phyloP scores from a whole-genome alignment of 768 basidiomycete genomes.

The Amanita pallidorosea region DNA sequence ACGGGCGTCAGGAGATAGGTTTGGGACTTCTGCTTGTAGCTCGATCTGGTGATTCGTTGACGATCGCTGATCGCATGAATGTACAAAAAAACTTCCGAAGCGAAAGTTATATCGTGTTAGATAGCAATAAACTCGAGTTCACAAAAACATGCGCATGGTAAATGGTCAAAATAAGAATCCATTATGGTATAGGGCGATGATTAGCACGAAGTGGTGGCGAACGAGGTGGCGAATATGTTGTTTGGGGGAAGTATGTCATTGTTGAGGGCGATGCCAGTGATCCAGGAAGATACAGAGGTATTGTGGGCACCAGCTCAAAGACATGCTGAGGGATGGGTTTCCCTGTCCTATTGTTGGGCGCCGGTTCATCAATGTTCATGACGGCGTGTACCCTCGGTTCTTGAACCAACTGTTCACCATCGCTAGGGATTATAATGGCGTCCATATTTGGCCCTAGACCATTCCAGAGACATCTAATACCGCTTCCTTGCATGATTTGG shows the following conservation, averaged over 20 bases:
- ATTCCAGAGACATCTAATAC: slow-evolving; percentile 87
- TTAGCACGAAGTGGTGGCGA: slow-evolving; percentile 35
- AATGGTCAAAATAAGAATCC: not conserved
- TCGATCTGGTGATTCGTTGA: not conserved
- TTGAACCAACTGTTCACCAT: slow-evolving; percentile 47
- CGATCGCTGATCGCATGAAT: slow-evolving; percentile 1
- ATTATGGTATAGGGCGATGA: slow-evolving; percentile 14
- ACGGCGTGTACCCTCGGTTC: slow-evolving; percentile 84
- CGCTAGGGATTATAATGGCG: slow-evolving; percentile 52
- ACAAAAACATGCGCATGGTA: not conserved
- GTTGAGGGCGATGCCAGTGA: slow-evolving; percentile 45
- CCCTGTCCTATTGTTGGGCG: slow-evolving; percentile 22
- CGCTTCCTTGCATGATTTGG: slow-evolving; percentile 73
- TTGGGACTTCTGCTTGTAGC: not conserved
- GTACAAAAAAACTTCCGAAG: not conserved
- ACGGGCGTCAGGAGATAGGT: not conserved
- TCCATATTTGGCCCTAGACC: slow-evolving; percentile 50
- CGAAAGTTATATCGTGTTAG: not conserved
- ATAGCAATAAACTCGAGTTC: not conserved
- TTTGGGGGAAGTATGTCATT: slow-evolving; percentile 39
- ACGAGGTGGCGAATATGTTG: slow-evolving; percentile 42
- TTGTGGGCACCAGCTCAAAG: slow-evolving; percentile 70
- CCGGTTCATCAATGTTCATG: slow-evolving; percentile 47
- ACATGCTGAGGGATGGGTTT: slow-evolving; percentile 60
- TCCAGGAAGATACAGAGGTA: slow-evolving; percentile 59